Percentiles rank a stretch among this genome's conserved stretches.
phyloP scores from a whole-genome alignment of 306 rosid species.

The Erythrophleum fordii region DNA sequence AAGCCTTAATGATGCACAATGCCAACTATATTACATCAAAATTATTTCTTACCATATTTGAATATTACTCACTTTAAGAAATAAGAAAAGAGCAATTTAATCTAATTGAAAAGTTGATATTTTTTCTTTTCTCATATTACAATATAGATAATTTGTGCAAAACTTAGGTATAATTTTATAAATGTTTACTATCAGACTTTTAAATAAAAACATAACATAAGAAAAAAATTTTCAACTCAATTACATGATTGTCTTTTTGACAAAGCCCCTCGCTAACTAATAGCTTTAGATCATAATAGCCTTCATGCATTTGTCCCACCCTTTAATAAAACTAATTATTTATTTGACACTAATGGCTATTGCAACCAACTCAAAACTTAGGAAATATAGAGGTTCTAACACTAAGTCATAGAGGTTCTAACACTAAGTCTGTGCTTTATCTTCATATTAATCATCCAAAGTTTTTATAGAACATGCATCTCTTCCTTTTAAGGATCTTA shows the following conservation, averaged over 20 bases:
- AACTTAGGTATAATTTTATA: no score
- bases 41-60: neutral
- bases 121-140: no score
- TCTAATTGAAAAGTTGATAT: neutral
- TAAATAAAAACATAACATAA: no score
- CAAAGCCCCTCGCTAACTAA: no score
- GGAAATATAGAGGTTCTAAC: constrained; percentile 73
- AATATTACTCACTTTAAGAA: neutral
- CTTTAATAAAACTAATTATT: no score
- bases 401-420: no score
- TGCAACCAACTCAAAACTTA: constrained; percentile 89
- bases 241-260: no score
- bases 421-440: constrained; percentile 38
- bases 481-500: constrained; percentile 69
- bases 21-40: neutral
- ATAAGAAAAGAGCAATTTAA: neutral
- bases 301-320: constrained; percentile 28
- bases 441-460: constrained; percentile 54
- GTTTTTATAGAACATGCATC: constrained; percentile 60
- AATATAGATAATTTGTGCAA: no score
- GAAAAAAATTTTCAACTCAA: no score
- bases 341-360: constrained; percentile 60
- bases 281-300: neutral
- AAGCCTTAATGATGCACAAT: neutral
- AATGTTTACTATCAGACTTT: no score